These are phyloP conservation scores for Phaeosphaeriaceae sp. DNA, from an alignment of 2,329 filamentous ascomycete genomes.

Conservation along the genomic window DNA sequence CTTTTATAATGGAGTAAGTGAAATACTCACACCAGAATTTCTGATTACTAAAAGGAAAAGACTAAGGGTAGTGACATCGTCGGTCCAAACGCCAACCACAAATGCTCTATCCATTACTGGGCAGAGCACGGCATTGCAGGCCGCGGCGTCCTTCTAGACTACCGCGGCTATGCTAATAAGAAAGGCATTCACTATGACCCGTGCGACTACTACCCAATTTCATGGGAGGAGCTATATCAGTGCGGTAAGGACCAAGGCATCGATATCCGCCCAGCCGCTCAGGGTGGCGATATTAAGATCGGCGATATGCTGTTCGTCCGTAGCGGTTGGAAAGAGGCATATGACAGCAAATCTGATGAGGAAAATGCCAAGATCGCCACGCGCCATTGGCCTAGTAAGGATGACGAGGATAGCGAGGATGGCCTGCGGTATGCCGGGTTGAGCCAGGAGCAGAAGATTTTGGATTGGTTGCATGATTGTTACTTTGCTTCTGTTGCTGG, in stretches of 20 bases:
- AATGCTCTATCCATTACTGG: slow-evolving; percentile 55
- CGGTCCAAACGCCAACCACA: slow-evolving; percentile 50
- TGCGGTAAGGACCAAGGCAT: slow-evolving; percentile 66
- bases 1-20: slow-evolving; percentile 53
- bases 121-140: slow-evolving; percentile 55
- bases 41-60: too few relatives aligned
- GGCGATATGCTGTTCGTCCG: slow-evolving; percentile 73
- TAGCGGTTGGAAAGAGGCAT: slow-evolving; percentile 66
- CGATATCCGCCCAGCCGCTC: slow-evolving; percentile 62
- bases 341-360: slow-evolving; percentile 54
- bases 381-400: too few relatives aligned
- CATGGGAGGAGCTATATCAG: slow-evolving; percentile 58
- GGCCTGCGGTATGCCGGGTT: slow-evolving; percentile 56
- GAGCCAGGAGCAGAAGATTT: slow-evolving; percentile 61
- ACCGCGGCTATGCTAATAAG: slow-evolving; percentile 49
- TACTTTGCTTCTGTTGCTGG: slow-evolving; percentile 71
- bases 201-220: slow-evolving; percentile 51
- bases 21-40: not conserved
- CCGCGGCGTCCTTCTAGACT: slow-evolving; percentile 54
- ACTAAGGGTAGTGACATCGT: slow-evolving; percentile 51
- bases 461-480: slow-evolving; percentile 72
- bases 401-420: slow-evolving; percentile 49
- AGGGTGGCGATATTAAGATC: slow-evolving; percentile 61
- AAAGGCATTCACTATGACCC: slow-evolving; percentile 53
- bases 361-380: slow-evolving; percentile 44